phyloP scores from a whole-genome alignment of 371 early-diverging fungal species.

The Chytridium lagenaria region DNA sequence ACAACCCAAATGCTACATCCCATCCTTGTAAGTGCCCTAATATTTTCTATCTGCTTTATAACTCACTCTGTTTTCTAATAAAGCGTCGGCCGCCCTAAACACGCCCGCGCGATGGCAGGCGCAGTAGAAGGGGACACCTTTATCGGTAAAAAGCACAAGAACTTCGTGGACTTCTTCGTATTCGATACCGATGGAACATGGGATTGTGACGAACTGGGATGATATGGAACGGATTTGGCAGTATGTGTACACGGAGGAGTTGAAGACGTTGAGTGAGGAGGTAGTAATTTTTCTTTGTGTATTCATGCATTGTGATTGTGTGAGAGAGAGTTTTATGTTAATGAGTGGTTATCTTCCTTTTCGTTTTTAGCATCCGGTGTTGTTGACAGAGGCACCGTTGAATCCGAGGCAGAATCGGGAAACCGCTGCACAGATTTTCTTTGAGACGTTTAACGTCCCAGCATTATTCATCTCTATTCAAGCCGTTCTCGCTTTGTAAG shows the following conservation, averaged over 20 bases:
- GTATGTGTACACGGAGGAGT: conserved; percentile 91
- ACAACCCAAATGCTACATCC: conserved; percentile 90
- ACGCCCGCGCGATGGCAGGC: conserved; percentile 96
- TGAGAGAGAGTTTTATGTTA: too few species aligned
- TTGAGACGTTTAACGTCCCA: conserved; percentile 97
- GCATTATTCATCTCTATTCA: conserved; percentile 94
- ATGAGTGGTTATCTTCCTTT: too few species aligned
- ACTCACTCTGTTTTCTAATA: not conserved
- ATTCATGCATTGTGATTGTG: not conserved
- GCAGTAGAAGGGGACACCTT: conserved; percentile 93
- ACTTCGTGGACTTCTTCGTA: conserved; percentile 86
- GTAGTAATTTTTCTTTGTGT: conserved; percentile 51
- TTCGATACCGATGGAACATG: conserved; percentile 95
- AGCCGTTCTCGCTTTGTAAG: conserved; percentile 89
- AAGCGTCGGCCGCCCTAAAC: conserved; percentile 94
- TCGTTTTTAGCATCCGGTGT: conserved; percentile 81
- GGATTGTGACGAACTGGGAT: conserved; percentile 93
- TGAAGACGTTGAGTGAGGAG: conserved; percentile 92
- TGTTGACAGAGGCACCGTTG: conserved; percentile 94
- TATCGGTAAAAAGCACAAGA: conserved; percentile 94
- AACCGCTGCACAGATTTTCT: conserved; percentile 90
- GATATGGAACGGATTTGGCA: conserved; percentile 98
- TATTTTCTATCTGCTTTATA: not conserved
- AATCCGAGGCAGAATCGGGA: conserved; percentile 92
- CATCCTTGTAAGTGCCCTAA: conserved; percentile 71